Conservation (phyloP, 345 rosid species). For the Syzygium aqueum region DNA sequence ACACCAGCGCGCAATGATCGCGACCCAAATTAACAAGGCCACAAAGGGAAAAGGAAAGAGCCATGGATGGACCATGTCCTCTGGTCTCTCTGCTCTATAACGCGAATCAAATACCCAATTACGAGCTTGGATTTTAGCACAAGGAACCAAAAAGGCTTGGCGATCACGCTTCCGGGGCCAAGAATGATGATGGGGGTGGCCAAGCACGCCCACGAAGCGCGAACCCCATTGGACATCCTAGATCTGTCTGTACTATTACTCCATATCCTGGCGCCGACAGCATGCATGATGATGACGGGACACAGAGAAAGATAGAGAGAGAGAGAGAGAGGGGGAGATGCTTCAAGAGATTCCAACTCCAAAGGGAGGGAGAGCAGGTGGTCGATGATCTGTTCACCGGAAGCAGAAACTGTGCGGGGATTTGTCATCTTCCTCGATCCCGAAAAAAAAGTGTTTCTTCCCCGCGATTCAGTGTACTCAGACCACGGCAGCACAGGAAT, state of each 20-base stretch:
- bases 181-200: background rate
- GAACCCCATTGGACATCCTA: background rate
- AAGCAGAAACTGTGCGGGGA: background rate
- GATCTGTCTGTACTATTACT: background rate
- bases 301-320: background rate
- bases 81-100: background rate
- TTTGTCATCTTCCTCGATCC: background rate
- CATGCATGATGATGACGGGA: background rate
- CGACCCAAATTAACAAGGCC: background rate
- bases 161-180: background rate
- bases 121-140: background rate
- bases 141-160: background rate
- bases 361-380: background rate
- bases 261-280: background rate
- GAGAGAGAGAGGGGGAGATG: background rate
- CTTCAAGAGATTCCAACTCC: background rate
- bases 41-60: background rate
- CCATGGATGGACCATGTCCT: background rate
- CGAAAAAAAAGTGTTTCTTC: background rate
- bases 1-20: background rate
- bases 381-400: background rate
- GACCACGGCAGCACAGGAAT: background rate
- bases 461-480: background rate
- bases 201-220: background rate
- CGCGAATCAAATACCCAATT: background rate